A percentile compares a stretch with the other conserved stretches of the same genome.
Conservation (phyloP, 106 monocot genomes). For the Chionographis japonica region DNA sequence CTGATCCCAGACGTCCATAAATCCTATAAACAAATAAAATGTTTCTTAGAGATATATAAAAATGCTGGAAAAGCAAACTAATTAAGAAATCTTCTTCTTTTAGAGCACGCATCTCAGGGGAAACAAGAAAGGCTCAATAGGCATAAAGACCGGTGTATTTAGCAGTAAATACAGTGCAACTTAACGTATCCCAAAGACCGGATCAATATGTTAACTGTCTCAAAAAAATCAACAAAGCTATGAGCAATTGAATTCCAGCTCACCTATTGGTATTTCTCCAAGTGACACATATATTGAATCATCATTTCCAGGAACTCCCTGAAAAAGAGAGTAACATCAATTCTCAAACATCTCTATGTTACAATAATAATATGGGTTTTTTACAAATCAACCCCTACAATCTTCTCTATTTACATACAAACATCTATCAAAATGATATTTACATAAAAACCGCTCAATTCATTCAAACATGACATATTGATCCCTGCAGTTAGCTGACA, state of each 20-base stretch:
- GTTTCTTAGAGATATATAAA: too few species aligned
- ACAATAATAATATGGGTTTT: neutral
- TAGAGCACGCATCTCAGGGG: too few species aligned
- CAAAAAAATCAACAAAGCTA: neutral
- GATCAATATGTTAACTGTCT: neutral
- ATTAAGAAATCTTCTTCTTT: neutral
- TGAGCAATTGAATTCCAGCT: neutral
- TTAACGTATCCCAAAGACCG: too few species aligned
- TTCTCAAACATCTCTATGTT: neutral
- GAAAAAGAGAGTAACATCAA: conserved; percentile 8
- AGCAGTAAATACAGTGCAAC: too few species aligned
- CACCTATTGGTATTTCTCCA: conserved; percentile 45
- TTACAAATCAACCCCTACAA: too few species aligned
- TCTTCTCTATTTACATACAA: too few species aligned
- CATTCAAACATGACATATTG: too few species aligned
- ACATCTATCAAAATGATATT: too few species aligned
- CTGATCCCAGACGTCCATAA: conserved; percentile 26
- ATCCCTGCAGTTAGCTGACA: too few species aligned
- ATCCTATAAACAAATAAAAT: conserved; percentile 10
- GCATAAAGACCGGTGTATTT: too few species aligned
- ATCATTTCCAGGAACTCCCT: conserved; percentile 44
- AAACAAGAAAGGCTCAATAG: too few species aligned
- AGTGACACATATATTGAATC: conserved; percentile 45
- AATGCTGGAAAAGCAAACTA: neutral
- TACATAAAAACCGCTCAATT: too few species aligned